Evolutionary conservation across 177 flowering plant genomes (phyloP).

Genomic region (Tripterygium wilfordii): DNA sequence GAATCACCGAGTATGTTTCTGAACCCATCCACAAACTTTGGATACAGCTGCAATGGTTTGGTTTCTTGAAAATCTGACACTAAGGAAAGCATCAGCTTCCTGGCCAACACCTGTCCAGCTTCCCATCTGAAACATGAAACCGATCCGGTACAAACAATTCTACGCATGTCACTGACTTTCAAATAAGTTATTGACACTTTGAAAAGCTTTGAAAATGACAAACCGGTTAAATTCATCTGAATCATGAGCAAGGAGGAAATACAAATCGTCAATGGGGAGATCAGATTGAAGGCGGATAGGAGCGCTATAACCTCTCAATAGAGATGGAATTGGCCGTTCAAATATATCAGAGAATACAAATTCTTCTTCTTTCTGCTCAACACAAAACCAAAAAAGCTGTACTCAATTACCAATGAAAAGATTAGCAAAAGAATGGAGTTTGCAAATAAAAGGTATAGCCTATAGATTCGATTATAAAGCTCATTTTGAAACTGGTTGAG

Average conservation of each 20-base stretch:
- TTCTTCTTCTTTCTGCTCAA: conserved; percentile 84
- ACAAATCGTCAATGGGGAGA: conserved; percentile 70
- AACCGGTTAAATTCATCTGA: conserved; percentile 97
- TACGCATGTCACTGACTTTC: too few relatives aligned
- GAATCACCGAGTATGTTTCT: conserved; percentile 67
- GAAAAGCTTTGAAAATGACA: conserved; percentile 6
- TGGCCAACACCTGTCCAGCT: conserved; percentile 83
- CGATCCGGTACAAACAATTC: too few relatives aligned
- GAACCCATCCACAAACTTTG: conserved; percentile 72
- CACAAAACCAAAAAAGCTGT: too few relatives aligned
- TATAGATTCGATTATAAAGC: too few relatives aligned
- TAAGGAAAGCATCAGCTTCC: conserved; percentile 85
- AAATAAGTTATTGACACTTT: too few relatives aligned
- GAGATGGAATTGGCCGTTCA: conserved; percentile 79
- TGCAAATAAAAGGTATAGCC: too few relatives aligned
- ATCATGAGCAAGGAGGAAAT: conserved; percentile 93
- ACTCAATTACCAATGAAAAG: too few relatives aligned
- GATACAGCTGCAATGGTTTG: conserved; percentile 60
- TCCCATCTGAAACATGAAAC: conserved; percentile 70
- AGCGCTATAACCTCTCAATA: conserved; percentile 87
- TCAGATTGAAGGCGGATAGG: conserved; percentile 88
- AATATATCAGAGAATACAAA: conserved; percentile 73
- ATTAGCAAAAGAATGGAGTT: too few relatives aligned
- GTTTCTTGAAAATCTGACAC: conserved; percentile 83
- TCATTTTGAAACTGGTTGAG: too few relatives aligned